Conservation (phyloP, 257 asterid species). For the Solanum okadae region DNA sequence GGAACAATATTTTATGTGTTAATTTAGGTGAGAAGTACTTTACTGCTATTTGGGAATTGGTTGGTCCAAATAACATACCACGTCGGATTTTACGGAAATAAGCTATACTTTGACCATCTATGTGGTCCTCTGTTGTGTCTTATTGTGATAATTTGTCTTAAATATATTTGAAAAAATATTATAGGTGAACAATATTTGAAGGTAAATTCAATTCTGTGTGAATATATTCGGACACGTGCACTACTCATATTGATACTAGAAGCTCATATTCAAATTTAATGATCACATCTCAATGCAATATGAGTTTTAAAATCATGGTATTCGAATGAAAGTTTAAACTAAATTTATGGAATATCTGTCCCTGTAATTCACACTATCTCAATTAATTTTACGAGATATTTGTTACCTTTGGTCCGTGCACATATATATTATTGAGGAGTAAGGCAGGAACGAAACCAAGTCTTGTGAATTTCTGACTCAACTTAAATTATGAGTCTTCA, state of each 20-base stretch:
- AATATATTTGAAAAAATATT: neutral
- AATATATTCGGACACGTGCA: neutral
- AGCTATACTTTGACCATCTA: constrained; percentile 13
- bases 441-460: neutral
- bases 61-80: constrained; percentile 1
- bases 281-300: neutral
- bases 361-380: accelerated
- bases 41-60: neutral
- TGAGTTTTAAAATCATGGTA: too few species aligned
- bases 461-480: neutral
- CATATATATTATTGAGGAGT: too few species aligned
- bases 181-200: neutral
- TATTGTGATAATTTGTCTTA: neutral
- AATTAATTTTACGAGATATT: too few species aligned
- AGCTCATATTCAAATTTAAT: too few species aligned
- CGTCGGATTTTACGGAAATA: constrained; percentile 18
- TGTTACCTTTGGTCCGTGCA: accelerated
- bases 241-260: too few species aligned
- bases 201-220: accelerated
- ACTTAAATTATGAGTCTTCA: neutral
- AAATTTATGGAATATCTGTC: too few species aligned
- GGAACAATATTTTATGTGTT: neutral
- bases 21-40: neutral
- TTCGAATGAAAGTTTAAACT: too few species aligned
- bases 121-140: constrained; percentile 10